Conservation (phyloP, 2,329 filamentous ascomycete genomes). For the Epichloe sp. region DNA sequence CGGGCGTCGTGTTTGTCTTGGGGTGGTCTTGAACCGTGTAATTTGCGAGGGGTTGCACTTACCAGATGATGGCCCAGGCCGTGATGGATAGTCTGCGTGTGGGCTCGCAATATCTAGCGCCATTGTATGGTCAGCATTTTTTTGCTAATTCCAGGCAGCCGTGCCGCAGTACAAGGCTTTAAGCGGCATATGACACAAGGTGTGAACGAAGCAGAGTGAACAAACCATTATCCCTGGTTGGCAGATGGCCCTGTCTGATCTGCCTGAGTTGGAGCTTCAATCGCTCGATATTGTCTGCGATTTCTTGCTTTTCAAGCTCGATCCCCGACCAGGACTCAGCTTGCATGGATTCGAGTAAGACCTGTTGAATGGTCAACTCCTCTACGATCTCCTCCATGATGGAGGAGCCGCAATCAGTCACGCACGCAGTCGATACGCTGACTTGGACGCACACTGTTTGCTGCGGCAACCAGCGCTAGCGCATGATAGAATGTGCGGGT, state of each 20-base stretch:
- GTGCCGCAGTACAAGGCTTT: background rate
- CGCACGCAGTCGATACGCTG: slow-evolving; percentile 5
- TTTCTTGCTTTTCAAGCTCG: slow-evolving; percentile 12
- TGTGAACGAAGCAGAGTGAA: background rate
- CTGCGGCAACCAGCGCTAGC: background rate
- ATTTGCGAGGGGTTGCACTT: background rate
- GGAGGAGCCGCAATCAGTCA: slow-evolving; percentile 1
- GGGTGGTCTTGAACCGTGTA: background rate
- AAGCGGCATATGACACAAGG: background rate
- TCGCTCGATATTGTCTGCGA: slow-evolving; percentile 8
- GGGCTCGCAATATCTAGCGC: background rate
- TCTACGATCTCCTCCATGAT: slow-evolving; percentile 20
- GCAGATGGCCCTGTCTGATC: slow-evolving; percentile 1
- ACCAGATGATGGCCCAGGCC: background rate
- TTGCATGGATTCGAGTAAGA: slow-evolving; percentile 29
- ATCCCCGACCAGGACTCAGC: slow-evolving; percentile 14
- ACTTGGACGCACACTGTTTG: slow-evolving; percentile 1
- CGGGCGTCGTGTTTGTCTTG: background rate
- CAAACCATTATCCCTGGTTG: background rate
- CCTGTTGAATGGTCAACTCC: slow-evolving; percentile 29
- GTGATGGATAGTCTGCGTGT: background rate
- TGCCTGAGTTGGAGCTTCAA: slow-evolving; percentile 19
- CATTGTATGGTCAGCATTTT: background rate
- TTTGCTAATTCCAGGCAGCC: background rate
- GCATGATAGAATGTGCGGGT: background rate